Evolutionary conservation across 2,329 filamentous ascomycete genomes (phyloP).

Genomic region (Cladosporium oxysporum): DNA sequence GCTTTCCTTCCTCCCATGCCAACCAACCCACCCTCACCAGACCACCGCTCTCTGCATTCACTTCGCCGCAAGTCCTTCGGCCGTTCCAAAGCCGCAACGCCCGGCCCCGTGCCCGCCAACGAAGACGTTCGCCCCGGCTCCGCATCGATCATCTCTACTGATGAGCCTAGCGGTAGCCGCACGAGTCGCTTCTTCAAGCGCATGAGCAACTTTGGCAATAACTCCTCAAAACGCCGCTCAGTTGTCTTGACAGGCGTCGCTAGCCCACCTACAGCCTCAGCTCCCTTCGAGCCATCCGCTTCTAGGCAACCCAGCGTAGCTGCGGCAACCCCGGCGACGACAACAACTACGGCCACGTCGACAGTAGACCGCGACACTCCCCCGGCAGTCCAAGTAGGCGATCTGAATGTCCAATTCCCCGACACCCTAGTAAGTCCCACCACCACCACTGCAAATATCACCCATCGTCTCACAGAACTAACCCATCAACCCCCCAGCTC

Average conservation of each 20-base stretch:
- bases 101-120: conserved; percentile 21
- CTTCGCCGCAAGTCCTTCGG: conserved; percentile 27
- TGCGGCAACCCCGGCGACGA: not conserved
- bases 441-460: not conserved
- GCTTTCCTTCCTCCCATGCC: conserved; percentile 16
- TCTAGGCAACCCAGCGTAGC: conserved; percentile 21
- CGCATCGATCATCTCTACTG: conserved; percentile 29
- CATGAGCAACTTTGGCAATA: conserved; percentile 50
- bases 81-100: conserved; percentile 24
- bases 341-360: not conserved
- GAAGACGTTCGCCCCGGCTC: conserved; percentile 10
- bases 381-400: conserved; percentile 71
- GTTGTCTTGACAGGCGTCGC: not conserved
- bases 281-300: conserved; percentile 21
- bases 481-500: conserved; percentile 49
- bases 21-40: conserved; percentile 19
- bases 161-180: conserved; percentile 41
- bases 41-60: conserved; percentile 25
- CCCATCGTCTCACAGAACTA: not conserved
- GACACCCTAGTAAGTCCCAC: conserved; percentile 68
- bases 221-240: conserved; percentile 51
- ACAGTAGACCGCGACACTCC: conserved; percentile 41
- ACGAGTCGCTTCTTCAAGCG: conserved; percentile 66
- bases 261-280: not conserved
- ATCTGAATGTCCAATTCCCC: conserved; percentile 96